phyloP scores from a whole-genome alignment of 371 early-diverging fungal genomes.

The Blakeslea trispora region DNA sequence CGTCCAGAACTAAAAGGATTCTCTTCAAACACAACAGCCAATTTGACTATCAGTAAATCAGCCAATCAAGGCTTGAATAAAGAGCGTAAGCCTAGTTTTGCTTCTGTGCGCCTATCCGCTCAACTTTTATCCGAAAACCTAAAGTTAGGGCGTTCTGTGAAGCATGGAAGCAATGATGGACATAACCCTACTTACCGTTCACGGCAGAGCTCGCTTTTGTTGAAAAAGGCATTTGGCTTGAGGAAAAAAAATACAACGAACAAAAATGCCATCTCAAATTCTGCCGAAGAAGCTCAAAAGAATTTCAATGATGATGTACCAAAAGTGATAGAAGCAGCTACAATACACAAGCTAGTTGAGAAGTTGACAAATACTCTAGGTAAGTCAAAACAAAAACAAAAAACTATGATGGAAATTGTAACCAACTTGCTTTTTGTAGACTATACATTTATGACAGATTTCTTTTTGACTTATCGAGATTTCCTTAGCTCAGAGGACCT shows the following conservation, averaged over 20 bases:
- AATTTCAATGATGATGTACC: conserved; percentile 20
- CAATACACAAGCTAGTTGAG: conserved; percentile 63
- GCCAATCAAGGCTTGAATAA: conserved; percentile 4
- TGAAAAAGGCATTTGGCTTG: conserved; percentile 29
- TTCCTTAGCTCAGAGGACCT: conserved; percentile 63
- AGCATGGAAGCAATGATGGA: not conserved
- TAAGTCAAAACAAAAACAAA: too few species aligned
- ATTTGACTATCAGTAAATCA: conserved; percentile 10
- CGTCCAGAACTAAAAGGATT: conserved; percentile 34
- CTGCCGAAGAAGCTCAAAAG: not conserved
- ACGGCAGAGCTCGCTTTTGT: conserved; percentile 15
- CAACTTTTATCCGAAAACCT: conserved; percentile 20
- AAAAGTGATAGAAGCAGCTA: conserved; percentile 61
- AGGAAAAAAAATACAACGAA: conserved; percentile 14
- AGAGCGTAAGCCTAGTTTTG: conserved; percentile 8
- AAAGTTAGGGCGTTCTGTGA: conserved; percentile 4
- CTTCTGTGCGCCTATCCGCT: conserved; percentile 20
- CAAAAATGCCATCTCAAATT: conserved; percentile 6
- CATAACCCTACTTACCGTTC: conserved; percentile 6
- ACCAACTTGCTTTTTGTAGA: conserved; percentile 34
- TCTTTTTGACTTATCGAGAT: conserved; percentile 70
- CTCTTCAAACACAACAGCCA: conserved; percentile 38
- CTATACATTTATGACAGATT: conserved; percentile 72
- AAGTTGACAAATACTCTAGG: conserved; percentile 62
- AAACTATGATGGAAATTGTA: too few species aligned